These are phyloP conservation scores for Cryptococcus floricola DNA, from an alignment of 1,284 basidiomycete species.

Conservation along the genomic window DNA sequence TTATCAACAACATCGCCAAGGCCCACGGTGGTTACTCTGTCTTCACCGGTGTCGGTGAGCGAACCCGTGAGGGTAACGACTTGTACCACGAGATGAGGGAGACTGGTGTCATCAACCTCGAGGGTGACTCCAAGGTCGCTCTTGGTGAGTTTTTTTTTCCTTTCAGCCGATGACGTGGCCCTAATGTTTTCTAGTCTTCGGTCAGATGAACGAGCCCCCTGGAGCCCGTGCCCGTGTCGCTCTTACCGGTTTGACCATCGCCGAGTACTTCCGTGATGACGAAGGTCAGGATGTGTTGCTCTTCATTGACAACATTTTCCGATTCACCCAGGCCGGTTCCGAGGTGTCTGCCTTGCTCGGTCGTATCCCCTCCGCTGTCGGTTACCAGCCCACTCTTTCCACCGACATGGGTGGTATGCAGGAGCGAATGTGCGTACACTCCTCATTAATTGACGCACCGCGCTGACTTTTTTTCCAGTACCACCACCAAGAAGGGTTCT, in stretches of 20 bases:
- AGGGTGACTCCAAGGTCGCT: slow-evolving; percentile 98
- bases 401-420: slow-evolving; percentile 99
- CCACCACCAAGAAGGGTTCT: slow-evolving; percentile 99
- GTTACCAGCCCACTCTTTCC: slow-evolving; percentile 98
- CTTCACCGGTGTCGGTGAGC: slow-evolving; percentile 95
- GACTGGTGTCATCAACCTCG: slow-evolving; percentile 98
- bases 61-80: slow-evolving; percentile 99
- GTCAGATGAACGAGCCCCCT: slow-evolving; percentile 99
- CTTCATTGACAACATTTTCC: slow-evolving; percentile 99
- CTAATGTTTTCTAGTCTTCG: slow-evolving; percentile 65
- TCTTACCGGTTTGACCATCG: slow-evolving; percentile 96
- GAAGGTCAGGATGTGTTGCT: slow-evolving; percentile 99
- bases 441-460: neutral
- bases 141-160: slow-evolving; percentile 50
- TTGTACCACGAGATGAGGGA: slow-evolving; percentile 99
- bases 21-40: slow-evolving; percentile 99
- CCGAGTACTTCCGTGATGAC: slow-evolving; percentile 99
- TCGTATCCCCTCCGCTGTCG: slow-evolving; percentile 99
- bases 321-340: slow-evolving; percentile 99
- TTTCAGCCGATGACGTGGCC: neutral
- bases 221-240: slow-evolving; percentile 99
- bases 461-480: slow-evolving; percentile 45
- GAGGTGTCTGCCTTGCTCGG: slow-evolving; percentile 99
- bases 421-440: slow-evolving; percentile 67
- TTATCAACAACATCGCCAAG: slow-evolving; percentile 99